These are phyloP conservation scores for Melastoma candidum DNA, from an alignment of 441 rosid genomes.

Conservation along the genomic window DNA sequence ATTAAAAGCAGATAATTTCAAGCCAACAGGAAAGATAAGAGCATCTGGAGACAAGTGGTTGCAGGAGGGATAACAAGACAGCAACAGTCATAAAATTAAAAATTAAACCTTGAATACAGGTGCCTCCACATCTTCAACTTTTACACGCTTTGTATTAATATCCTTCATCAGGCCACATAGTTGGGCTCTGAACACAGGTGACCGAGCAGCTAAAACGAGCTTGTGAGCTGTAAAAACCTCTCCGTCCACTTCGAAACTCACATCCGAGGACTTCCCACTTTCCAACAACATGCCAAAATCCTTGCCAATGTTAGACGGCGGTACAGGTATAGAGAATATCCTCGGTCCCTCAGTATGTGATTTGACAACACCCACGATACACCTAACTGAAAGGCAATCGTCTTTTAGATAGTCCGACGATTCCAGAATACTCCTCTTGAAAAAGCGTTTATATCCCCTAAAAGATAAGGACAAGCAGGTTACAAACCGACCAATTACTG, in stretches of 20 bases:
- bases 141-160: constrained; percentile 48
- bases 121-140: constrained; percentile 80
- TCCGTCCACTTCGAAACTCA: constrained; percentile 67
- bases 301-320: constrained; percentile 65
- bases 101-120: constrained; percentile 69
- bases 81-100: not conserved
- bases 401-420: constrained; percentile 84
- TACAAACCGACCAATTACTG: no score
- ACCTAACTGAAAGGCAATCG: constrained; percentile 62
- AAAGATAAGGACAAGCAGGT: constrained; percentile 9
- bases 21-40: no score
- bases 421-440: constrained; percentile 60
- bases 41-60: no score
- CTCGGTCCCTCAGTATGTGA: constrained; percentile 87
- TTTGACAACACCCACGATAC: constrained; percentile 93
- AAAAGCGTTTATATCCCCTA: constrained; percentile 97
- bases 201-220: constrained; percentile 87
- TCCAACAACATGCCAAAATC: constrained; percentile 75
- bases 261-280: constrained; percentile 68
- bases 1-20: no score
- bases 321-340: constrained; percentile 53
- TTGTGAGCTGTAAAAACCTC: constrained; percentile 80
- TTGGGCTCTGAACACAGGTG: constrained; percentile 95
- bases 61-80: not conserved
- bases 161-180: constrained; percentile 96